Percentiles rank a stretch among this genome's conserved stretches.
These are phyloP conservation scores for Remersonia thermophila DNA, from an alignment of 2,329 filamentous ascomycete species.

Conservation along the genomic window DNA sequence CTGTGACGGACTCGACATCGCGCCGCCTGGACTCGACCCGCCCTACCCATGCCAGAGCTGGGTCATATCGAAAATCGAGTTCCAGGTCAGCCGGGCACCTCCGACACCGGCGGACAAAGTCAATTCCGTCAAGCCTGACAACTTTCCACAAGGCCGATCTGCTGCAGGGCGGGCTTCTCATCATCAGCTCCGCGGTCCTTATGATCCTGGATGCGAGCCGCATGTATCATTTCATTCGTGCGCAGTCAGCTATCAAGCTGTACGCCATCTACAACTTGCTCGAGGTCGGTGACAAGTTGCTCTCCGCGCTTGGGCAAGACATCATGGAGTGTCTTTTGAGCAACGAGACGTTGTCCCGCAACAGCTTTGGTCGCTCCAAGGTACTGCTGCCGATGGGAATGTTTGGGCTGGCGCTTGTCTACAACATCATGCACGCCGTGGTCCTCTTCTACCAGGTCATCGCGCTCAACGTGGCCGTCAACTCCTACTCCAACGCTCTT, in stretches of 20 bases:
- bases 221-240: conserved; percentile 96
- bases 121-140: conserved; percentile 70
- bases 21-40: conserved; percentile 8
- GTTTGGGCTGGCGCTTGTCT: conserved; percentile 74
- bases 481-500: conserved; percentile 93
- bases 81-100: conserved; percentile 24
- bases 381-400: conserved; percentile 79
- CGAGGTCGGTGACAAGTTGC: conserved; percentile 79
- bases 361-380: conserved; percentile 80
- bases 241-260: conserved; percentile 91
- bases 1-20: background rate
- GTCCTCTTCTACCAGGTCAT: conserved; percentile 96
- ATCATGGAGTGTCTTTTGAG: conserved; percentile 94
- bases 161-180: conserved; percentile 77
- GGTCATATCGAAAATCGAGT: conserved; percentile 14
- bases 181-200: conserved; percentile 71
- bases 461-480: conserved; percentile 93
- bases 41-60: background rate
- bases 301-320: conserved; percentile 88
- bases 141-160: conserved; percentile 92
- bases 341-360: conserved; percentile 78
- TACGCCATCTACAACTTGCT: conserved; percentile 99
- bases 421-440: conserved; percentile 79
- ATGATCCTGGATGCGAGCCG: conserved; percentile 90
- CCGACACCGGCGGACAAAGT: conserved; percentile 64